Evolutionary conservation across 805 yeast species (phyloP), one percentile per base, ranked within the genome.

Genomic region (Nakazawaea peltata): DNA sequence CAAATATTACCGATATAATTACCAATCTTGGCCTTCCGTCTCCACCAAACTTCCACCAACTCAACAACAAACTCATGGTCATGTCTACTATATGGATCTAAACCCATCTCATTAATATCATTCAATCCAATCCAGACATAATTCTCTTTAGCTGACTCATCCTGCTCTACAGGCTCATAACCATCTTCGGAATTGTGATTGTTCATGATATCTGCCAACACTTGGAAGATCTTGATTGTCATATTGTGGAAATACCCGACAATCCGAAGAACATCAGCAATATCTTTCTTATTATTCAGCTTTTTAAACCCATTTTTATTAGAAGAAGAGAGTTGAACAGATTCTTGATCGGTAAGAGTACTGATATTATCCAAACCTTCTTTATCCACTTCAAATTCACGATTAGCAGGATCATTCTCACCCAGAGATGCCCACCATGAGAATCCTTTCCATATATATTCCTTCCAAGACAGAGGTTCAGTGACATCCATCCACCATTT

Each of bases 341-440:
- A 36, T 4, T 30, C 34, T 16, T 36, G 34, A 19, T 36, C 37
- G 14, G 22, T 29, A n/a, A 34, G 28, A 5, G 31, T 24, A 12
- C 40, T 28, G 25, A 37, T 32, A 14, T 28, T 37, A 18, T 28
- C 32, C 30, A 37, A 29, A 5, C 41, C 41, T 26, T 33, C 37
- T 14, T 22, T 37, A 17, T 69, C 74, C 14, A 59, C 40, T 21
- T 57, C 62, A 24, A 52, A 56, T 27, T 67, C 69, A 19, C 59
- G 62, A 30, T 60, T 57, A 15, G 57, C 49, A 17, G 52, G 54
- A 12, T 62, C 60, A 27, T 67, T 64, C 40, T 77, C 81, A 7
- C 92, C 94, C 1, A 92, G 90, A 21, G 82, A 70, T 3, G 94
- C 94, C 86, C 90, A 83, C 92, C 92, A 83, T 15, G 81, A 60